phyloP scores from a whole-genome alignment of 805 yeast species.

The Metschnikowia gruessii region DNA sequence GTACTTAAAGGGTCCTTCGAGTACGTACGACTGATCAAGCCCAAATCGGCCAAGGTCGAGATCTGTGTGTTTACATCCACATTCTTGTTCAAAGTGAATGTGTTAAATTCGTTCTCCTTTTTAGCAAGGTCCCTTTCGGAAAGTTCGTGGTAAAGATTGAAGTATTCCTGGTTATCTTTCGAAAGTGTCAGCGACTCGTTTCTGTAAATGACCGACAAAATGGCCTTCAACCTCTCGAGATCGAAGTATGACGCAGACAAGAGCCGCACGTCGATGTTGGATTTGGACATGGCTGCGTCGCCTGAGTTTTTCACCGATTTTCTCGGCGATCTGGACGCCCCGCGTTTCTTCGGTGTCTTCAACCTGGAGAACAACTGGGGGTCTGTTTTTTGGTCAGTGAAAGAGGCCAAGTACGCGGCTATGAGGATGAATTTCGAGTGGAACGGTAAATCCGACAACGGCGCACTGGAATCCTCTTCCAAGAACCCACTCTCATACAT shows the following conservation, averaged over 20 bases:
- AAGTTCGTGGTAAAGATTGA: constrained; percentile 30
- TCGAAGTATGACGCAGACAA: constrained; percentile 73
- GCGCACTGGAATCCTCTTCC: constrained; percentile 20
- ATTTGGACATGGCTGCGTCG: constrained; percentile 27
- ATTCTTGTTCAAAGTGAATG: constrained; percentile 38
- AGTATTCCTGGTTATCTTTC: constrained; percentile 21
- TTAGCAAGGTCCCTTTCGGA: constrained; percentile 33
- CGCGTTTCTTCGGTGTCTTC: constrained; percentile 35
- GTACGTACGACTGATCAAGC: constrained; percentile 43
- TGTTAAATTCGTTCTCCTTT: constrained; percentile 33
- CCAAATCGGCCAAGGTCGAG: constrained; percentile 57
- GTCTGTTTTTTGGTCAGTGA: constrained; percentile 67
- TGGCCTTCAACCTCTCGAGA: constrained; percentile 76
- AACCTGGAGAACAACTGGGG: constrained; percentile 65
- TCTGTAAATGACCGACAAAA: constrained; percentile 66
- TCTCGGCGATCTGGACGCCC: no score
- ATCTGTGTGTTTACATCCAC: constrained; percentile 54
- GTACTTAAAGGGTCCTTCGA: constrained; percentile 59
- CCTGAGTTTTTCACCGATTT: constrained; percentile 32
- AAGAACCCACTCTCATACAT: constrained; percentile 24
- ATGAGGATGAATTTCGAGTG: constrained; percentile 70
- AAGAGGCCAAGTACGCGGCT: constrained; percentile 83
- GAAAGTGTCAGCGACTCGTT: constrained; percentile 33
- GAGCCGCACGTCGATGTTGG: constrained; percentile 56
- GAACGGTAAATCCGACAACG: constrained; percentile 47